Percentiles rank a stretch among this genome's conserved stretches.
Conservation (phyloP, 441 rosid genomes). For the Croton setiger region DNA sequence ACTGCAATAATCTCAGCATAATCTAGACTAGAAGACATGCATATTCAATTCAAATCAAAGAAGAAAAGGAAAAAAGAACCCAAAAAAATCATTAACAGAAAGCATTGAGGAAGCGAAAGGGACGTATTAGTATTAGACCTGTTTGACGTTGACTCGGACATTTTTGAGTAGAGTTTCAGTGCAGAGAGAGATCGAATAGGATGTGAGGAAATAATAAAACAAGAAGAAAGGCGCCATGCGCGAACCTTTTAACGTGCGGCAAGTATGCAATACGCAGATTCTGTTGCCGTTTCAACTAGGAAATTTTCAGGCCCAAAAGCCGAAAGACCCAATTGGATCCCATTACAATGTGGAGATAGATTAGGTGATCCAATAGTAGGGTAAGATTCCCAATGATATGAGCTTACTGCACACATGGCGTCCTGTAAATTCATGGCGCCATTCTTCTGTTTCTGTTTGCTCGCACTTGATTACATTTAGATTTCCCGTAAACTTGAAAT, state of each 20-base stretch:
- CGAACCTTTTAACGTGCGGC: background rate
- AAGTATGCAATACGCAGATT: background rate
- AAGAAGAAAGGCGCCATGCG: background rate
- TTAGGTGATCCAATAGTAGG: background rate
- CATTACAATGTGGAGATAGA: too few species aligned
- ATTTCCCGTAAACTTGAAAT: background rate
- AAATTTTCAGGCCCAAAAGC: too few species aligned
- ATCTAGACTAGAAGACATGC: constrained; percentile 32
- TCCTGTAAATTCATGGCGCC: background rate
- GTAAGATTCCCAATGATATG: background rate
- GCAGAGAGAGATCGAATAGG: background rate
- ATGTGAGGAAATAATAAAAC: background rate
- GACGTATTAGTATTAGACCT: background rate
- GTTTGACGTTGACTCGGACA: constrained; percentile 13
- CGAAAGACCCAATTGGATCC: too few species aligned
- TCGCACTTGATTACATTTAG: background rate
- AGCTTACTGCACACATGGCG: background rate
- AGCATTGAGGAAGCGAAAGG: background rate
- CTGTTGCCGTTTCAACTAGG: too few species aligned
- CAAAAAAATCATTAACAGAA: background rate
- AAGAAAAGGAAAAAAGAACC: background rate
- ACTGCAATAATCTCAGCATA: constrained; percentile 48
- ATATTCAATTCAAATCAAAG: background rate
- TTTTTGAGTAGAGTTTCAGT: background rate
- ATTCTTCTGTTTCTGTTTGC: background rate